Base-by-base conservation (phyloP, 768 basidiomycete species). In the Naganishia onofrii region DNA sequence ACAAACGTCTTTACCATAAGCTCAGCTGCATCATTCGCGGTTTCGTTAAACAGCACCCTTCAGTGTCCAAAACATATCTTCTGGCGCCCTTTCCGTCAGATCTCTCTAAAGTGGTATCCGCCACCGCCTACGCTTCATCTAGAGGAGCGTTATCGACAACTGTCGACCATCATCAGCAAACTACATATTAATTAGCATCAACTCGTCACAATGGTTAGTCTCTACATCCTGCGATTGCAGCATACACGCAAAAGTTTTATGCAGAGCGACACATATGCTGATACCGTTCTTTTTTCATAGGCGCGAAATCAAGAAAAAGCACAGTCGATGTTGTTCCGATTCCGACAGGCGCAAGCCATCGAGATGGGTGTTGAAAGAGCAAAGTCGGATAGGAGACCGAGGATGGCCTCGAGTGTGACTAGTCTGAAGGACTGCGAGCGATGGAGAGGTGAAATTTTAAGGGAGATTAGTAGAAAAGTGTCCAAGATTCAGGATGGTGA, bases 271-370 rank as follows among this genome's bases (percentile, higher is more conserved):
- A 55, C 54, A 17, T 15, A 13, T 9, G 7, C 54, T 55, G n/a
- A 23, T 51, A 51, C 19, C 48, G 6, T 42, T 15, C 42, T 8
- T 42, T 3, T 32, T 6, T 36, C 15, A 52, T 73, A 92, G 93
- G 93, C 94, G 72, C 90, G 94, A 81, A 97, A 98, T 89, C 91
- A 93, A 81, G 95, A 97, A 82, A 99, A 97, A 81, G 92, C 93
- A 0, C 93, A 95, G 82, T 80, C 76, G 53, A 78, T 77, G 76
- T 71, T 79, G 52, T 77, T 76, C 73, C 76, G 93, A 70, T 97
- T 99, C 83, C 90, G 95, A 67, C 93, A 98, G 83, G 91, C 92
- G 54, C 95, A 99, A 79, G 93, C 92, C 0, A 90, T 90, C 38
- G 94, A 97, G 84, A 88, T 98, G 75, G 94, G 95, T 44, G 86